These are phyloP conservation scores for Nephelium lappaceum DNA, from an alignment of 345 rosid genomes.

Conservation along the genomic window DNA sequence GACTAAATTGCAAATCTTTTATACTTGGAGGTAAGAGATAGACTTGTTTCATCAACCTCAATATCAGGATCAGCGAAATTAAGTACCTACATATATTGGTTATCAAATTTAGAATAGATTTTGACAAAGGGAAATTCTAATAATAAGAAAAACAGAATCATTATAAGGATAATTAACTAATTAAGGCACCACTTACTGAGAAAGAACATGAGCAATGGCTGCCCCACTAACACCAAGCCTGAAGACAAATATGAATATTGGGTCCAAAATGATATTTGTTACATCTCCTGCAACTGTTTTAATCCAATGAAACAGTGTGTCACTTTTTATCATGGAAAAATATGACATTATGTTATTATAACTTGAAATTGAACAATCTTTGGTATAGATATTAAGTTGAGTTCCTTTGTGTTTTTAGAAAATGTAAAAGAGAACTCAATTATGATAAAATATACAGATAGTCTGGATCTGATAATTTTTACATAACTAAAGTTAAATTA, in stretches of 20 bases:
- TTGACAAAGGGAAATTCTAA: neutral
- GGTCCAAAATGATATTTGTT: slow-evolving; percentile 74
- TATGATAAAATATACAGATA: too few species aligned
- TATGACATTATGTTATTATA: too few species aligned
- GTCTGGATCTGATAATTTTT: too few species aligned
- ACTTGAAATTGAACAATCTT: too few species aligned
- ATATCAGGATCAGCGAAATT: slow-evolving; percentile 62
- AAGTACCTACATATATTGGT: slow-evolving; percentile 53
- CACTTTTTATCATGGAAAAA: too few species aligned
- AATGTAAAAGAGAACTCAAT: too few species aligned
- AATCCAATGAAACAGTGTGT: neutral
- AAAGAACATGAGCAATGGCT: slow-evolving; percentile 91
- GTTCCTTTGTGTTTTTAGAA: too few species aligned
- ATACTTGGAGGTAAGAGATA: slow-evolving; percentile 70
- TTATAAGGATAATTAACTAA: neutral
- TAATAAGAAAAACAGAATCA: neutral
- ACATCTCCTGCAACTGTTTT: slow-evolving; percentile 70
- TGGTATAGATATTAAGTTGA: too few species aligned
- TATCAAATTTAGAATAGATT: neutral
- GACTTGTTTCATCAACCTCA: slow-evolving; percentile 60
- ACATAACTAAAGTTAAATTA: too few species aligned
- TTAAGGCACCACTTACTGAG: slow-evolving; percentile 61
- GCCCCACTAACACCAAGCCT: slow-evolving; percentile 84
- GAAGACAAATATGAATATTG: slow-evolving; percentile 74
- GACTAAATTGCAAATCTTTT: slow-evolving; percentile 64